These are phyloP conservation scores for Rheum nobile DNA, from an alignment of 148 eudicot species.

Conservation along the genomic window DNA sequence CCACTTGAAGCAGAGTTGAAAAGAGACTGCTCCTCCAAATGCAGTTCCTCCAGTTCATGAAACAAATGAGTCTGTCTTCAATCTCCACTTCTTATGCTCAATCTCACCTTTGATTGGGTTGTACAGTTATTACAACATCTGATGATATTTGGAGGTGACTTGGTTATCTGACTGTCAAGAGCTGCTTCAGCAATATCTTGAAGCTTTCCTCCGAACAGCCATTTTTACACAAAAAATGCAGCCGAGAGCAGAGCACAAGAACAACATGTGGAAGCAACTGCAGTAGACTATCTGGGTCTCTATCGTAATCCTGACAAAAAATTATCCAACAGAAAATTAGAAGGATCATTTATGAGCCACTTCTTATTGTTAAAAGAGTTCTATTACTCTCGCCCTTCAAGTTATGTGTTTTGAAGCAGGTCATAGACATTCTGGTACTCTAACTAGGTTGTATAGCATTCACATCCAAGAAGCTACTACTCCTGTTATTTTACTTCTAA, in stretches of 20 bases:
- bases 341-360: neutral
- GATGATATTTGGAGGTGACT: neutral
- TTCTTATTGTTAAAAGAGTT: neutral
- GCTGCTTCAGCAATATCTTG: slow-evolving; percentile 34
- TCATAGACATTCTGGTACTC: too few relatives aligned
- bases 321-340: neutral
- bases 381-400: neutral
- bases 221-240: slow-evolving; percentile 33
- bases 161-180: slow-evolving; percentile 17
- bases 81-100: neutral
- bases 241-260: slow-evolving; percentile 54
- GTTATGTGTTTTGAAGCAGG: too few relatives aligned
- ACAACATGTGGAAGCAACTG: slow-evolving; percentile 48
- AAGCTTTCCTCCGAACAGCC: slow-evolving; percentile 47
- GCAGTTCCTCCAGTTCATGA: too few relatives aligned
- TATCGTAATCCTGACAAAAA: slow-evolving; percentile 66
- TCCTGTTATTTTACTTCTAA: neutral
- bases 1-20: too few relatives aligned
- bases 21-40: too few relatives aligned
- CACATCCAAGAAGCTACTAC: neutral
- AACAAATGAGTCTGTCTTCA: neutral
- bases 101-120: neutral
- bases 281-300: slow-evolving; percentile 45
- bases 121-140: too few relatives aligned
- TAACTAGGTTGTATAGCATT: neutral